Conservation (phyloP, 441 rosid species). For the Corymbia citriodora region DNA sequence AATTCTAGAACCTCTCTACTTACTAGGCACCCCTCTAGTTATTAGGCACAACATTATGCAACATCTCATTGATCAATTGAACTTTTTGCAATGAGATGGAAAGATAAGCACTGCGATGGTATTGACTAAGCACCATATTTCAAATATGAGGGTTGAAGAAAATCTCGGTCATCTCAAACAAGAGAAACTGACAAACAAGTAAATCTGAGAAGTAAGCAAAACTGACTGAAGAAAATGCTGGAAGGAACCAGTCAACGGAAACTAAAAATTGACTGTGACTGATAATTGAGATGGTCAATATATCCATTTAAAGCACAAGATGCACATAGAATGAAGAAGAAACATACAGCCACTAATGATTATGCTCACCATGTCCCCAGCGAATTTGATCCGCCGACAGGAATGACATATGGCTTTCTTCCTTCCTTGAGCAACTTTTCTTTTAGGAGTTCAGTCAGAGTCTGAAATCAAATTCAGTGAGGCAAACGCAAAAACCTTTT, state of each 20-base stretch:
- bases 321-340: neutral
- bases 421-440: constrained; percentile 77
- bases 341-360: neutral
- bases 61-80: neutral
- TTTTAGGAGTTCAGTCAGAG: constrained; percentile 63
- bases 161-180: neutral
- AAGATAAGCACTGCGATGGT: neutral
- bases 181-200: neutral
- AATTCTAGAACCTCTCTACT: neutral
- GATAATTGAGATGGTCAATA: neutral
- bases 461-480: constrained; percentile 33
- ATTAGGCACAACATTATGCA: neutral
- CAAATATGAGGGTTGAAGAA: neutral
- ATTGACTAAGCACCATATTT: neutral
- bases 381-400: constrained; percentile 95
- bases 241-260: neutral
- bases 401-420: constrained; percentile 84
- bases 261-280: neutral
- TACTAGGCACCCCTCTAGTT: neutral
- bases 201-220: neutral
- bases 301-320: neutral
- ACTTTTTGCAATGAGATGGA: neutral
- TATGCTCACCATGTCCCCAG: constrained; percentile 89
- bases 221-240: neutral
- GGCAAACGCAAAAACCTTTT: neutral